phyloP scores from a whole-genome alignment of 495 filamentous ascomycete species.

The Lepidopterella palustris region DNA sequence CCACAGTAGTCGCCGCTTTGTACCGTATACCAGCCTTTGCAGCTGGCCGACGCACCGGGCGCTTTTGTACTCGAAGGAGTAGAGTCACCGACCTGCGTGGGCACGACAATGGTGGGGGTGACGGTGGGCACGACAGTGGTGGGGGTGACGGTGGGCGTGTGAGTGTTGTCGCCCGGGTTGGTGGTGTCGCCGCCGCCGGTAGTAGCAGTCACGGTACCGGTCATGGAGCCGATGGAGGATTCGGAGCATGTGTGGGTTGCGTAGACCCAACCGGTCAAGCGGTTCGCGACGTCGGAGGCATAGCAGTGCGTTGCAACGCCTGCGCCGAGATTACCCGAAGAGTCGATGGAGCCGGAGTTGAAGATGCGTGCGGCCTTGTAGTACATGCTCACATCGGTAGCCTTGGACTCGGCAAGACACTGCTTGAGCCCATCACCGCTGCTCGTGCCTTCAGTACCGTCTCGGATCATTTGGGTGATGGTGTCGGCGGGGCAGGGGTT shows the following conservation, averaged over 20 bases:
- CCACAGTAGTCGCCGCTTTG: conserved; percentile 19
- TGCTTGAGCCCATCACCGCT: conserved; percentile 42
- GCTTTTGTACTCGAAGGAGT: conserved; percentile 5
- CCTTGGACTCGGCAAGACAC: conserved; percentile 33
- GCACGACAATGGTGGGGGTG: not conserved
- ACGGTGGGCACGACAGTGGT: not conserved
- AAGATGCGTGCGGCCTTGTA: conserved; percentile 51
- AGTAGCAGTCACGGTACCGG: not conserved
- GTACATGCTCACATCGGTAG: conserved; percentile 35
- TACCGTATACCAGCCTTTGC: conserved; percentile 24
- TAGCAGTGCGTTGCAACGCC: conserved; percentile 53
- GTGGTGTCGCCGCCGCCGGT: not conserved
- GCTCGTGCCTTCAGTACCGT: conserved; percentile 41
- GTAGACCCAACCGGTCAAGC: conserved; percentile 45
- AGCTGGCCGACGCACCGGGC: conserved; percentile 6
- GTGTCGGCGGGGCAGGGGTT: conserved; percentile 43
- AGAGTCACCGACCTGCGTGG: not conserved
- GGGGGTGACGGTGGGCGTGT: not conserved
- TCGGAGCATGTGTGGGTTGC: conserved; percentile 23
- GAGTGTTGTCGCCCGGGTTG: not conserved
- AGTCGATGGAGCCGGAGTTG: conserved; percentile 50
- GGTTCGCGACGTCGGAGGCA: conserved; percentile 51
- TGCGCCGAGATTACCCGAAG: conserved; percentile 43
- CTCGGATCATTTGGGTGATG: conserved; percentile 47
- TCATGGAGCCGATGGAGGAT: conserved; percentile 14